Evolutionary conservation across 352 stramenopile genomes (phyloP).

Genomic region (Pilasporangium apinafurcum): DNA sequence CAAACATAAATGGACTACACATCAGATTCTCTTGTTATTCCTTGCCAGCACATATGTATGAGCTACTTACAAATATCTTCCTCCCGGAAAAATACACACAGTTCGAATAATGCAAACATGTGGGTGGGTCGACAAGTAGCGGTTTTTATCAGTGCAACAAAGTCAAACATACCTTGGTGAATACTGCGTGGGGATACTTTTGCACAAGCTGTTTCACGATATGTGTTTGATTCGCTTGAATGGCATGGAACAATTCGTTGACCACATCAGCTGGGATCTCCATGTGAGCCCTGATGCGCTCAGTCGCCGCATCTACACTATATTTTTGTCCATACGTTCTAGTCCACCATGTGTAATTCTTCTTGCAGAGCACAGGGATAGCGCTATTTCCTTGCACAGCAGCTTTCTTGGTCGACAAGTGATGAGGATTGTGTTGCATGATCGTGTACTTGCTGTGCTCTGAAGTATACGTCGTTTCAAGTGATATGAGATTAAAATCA

Average conservation of each 20-base stretch:
- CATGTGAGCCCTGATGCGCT: not conserved
- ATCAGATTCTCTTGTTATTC: no score
- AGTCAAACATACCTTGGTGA: slow-evolving; percentile 30
- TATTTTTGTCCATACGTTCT: slow-evolving; percentile 8
- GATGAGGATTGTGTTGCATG: no score
- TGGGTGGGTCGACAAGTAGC: not conserved
- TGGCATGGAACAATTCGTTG: slow-evolving; percentile 19
- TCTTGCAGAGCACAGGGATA: slow-evolving; percentile 1
- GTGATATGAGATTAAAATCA: no score
- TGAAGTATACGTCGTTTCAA: no score
- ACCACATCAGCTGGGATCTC: not conserved
- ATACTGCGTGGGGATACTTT: slow-evolving; percentile 17
- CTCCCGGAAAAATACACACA: not conserved
- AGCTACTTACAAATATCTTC: slow-evolving; percentile 3
- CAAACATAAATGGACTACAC: not conserved
- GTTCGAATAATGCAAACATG: not conserved
- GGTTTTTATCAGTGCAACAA: no score
- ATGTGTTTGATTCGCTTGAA: slow-evolving; percentile 25
- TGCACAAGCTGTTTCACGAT: slow-evolving; percentile 14
- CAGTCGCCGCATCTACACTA: not conserved
- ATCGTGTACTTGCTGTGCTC: no score
- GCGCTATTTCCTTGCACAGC: no score
- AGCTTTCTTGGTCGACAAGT: no score
- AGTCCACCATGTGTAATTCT: slow-evolving; percentile 16
- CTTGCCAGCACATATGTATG: no score